These are phyloP conservation scores for Camelina sativa DNA, from an alignment of 345 rosid species.

Conservation along the genomic window DNA sequence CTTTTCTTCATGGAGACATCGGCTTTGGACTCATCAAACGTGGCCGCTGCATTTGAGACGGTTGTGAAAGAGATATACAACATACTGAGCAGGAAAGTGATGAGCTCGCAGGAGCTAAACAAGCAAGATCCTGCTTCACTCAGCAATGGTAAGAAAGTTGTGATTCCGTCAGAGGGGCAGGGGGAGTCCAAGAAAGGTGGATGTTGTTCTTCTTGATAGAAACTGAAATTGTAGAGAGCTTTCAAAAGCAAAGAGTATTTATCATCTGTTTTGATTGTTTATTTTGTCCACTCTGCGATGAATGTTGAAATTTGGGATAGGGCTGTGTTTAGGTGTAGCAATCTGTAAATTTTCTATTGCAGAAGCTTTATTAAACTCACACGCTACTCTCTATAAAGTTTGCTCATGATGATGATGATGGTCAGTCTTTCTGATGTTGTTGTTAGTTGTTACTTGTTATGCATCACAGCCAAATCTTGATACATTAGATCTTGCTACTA, in stretches of 20 bases:
- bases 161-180: slow-evolving; percentile 50
- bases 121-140: slow-evolving; percentile 66
- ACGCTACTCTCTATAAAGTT: slow-evolving; percentile 29
- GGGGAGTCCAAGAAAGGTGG: slow-evolving; percentile 56
- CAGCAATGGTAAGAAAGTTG: slow-evolving; percentile 74
- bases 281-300: slow-evolving; percentile 31
- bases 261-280: slow-evolving; percentile 33
- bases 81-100: slow-evolving; percentile 89
- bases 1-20: slow-evolving; percentile 96
- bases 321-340: slow-evolving; percentile 41
- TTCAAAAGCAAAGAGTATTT: slow-evolving; percentile 27
- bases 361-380: slow-evolving; percentile 34
- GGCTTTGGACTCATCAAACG: slow-evolving; percentile 93
- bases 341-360: slow-evolving; percentile 43
- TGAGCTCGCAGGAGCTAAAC: slow-evolving; percentile 71
- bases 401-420: slow-evolving; percentile 16
- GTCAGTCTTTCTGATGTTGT: background rate
- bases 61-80: slow-evolving; percentile 92
- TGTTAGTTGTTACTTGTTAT: background rate
- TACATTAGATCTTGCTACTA: background rate
- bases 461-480: background rate
- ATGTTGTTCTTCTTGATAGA: slow-evolving; percentile 62
- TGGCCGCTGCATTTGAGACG: slow-evolving; percentile 83
- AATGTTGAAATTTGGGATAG: slow-evolving; percentile 33
- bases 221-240: slow-evolving; percentile 36